A percentile compares a stretch with the other conserved stretches of the same genome.
Conservation (phyloP, 306 rosid species). For the Carpinus viminea region DNA sequence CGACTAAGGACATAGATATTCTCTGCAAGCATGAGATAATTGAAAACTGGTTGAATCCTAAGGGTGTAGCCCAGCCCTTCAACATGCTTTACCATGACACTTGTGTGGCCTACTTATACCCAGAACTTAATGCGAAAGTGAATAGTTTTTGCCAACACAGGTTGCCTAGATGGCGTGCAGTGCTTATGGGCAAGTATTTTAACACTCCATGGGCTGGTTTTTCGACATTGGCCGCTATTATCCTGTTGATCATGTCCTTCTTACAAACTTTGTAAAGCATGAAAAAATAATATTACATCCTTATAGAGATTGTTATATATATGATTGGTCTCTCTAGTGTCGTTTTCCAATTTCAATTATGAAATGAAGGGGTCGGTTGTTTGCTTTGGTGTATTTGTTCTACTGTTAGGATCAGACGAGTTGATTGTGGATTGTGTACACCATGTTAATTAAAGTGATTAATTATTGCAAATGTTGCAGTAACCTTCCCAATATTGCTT, state of each 20-base stretch:
- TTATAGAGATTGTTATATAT: too few species aligned
- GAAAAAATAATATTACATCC: background rate
- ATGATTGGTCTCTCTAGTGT: background rate
- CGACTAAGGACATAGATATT: background rate
- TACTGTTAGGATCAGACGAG: too few species aligned
- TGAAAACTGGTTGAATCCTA: background rate
- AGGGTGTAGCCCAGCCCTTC: slow-evolving; percentile 6
- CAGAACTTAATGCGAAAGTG: fast-evolving
- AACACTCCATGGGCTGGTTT: slow-evolving; percentile 17
- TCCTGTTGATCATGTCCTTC: too few species aligned
- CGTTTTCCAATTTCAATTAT: background rate
- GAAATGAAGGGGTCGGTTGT: background rate
- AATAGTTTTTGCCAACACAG: too few species aligned
- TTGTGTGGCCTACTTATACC: background rate
- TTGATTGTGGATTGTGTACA: too few species aligned
- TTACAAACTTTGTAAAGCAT: background rate
- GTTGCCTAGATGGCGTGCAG: slow-evolving; percentile 6
- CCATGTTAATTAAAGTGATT: too few species aligned
- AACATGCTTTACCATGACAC: slow-evolving; percentile 15
- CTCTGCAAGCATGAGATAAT: background rate
- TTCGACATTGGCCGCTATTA: too few species aligned
- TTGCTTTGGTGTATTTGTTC: too few species aligned
- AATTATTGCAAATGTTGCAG: too few species aligned
- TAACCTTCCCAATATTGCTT: too few species aligned
- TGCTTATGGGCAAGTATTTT: slow-evolving; percentile 25